Evolutionary conservation across 2,329 filamentous ascomycete genomes (phyloP), one percentile per base, ranked within the genome.

Genomic region (Trichoderma hamatum): DNA sequence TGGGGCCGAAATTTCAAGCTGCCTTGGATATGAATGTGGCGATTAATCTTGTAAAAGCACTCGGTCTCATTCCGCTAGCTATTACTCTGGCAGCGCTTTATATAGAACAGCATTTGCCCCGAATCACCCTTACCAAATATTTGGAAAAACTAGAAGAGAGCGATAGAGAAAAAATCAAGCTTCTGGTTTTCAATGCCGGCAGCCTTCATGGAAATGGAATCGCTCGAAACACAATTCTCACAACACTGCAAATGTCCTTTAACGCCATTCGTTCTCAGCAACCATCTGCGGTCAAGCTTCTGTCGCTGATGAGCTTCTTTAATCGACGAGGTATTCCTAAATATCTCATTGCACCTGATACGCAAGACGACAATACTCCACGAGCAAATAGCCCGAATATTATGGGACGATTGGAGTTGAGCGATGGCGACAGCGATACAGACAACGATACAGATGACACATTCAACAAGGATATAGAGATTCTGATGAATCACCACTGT

Each of bases 231-330:
- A 36, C 5, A 6, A 39, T 71, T 7, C n/a, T 63, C 19, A 9
- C 21, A 3, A 71, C 64, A 0, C 68, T n/a, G 21, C 21, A 56
- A 14, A 28, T 30, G 19, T 51, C 67, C 63, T 75, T 78, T 59
- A 72, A 75, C 10, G 69, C 80, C n/a, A 80, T 84, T 49, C 77
- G 74, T 11, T 69, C 71, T 1, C 68, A 72, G 32, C 69, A 75
- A 39, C 74, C 70, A 6, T 76, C 76, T 5, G 83, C 83, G 10
- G 76, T 82, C 3, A 72, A 82, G 19, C 72, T 84, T 11, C 71
- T 85, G 0, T 82, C 81, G 1, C 75, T 85, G 5, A 81, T 85
- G 79, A 83, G 82, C 75, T 80, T 82, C 69, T 85, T 82, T 71
- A 77, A 85, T 62, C 74, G 75, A 26, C 78, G 83, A 71, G 79